Percentiles rank a stretch among this genome's conserved stretches.
These are phyloP conservation scores for Penicillium sp. DNA, from an alignment of 2,329 filamentous ascomycete genomes.

Conservation along the genomic window DNA sequence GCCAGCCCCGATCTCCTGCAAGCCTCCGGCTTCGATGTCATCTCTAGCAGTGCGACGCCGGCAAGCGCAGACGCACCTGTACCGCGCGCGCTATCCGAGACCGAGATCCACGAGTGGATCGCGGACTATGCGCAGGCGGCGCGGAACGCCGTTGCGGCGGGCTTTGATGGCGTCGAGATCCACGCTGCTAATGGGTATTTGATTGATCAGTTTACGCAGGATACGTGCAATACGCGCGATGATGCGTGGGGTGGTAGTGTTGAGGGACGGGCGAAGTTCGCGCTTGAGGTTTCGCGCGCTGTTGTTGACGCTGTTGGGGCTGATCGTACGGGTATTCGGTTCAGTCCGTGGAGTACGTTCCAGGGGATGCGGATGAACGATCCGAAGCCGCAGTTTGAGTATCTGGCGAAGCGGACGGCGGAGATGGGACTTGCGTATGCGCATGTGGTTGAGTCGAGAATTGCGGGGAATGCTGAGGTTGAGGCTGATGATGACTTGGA, in stretches of 20 bases:
- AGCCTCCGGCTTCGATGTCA: constrained; percentile 13
- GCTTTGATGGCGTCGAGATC: constrained; percentile 54
- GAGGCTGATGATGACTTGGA: constrained; percentile 42
- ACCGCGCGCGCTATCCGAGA: constrained; percentile 33
- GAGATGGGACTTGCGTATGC: constrained; percentile 58
- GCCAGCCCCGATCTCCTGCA: constrained; percentile 39
- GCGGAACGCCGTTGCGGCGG: constrained; percentile 53
- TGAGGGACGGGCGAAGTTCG: constrained; percentile 53
- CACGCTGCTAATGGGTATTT: constrained; percentile 52
- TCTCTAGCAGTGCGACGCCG: constrained; percentile 25
- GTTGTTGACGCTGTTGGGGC: constrained; percentile 46
- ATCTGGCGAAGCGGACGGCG: constrained; percentile 54
- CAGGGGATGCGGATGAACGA: constrained; percentile 58
- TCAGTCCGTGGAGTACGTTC: constrained; percentile 46
- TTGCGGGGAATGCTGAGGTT: constrained; percentile 32
- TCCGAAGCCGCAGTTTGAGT: constrained; percentile 61
- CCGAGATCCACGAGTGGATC: constrained; percentile 46
- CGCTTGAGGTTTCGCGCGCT: constrained; percentile 49
- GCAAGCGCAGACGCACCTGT: constrained; percentile 22
- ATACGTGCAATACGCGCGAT: constrained; percentile 47
- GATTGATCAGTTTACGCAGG: constrained; percentile 52
- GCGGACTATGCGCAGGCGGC: constrained; percentile 46
- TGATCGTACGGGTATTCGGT: constrained; percentile 45
- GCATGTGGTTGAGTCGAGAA: constrained; percentile 59
- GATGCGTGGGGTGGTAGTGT: constrained; percentile 53